These are phyloP conservation scores for Onygena corvina DNA, from an alignment of 2,329 filamentous ascomycete genomes.

Conservation along the genomic window DNA sequence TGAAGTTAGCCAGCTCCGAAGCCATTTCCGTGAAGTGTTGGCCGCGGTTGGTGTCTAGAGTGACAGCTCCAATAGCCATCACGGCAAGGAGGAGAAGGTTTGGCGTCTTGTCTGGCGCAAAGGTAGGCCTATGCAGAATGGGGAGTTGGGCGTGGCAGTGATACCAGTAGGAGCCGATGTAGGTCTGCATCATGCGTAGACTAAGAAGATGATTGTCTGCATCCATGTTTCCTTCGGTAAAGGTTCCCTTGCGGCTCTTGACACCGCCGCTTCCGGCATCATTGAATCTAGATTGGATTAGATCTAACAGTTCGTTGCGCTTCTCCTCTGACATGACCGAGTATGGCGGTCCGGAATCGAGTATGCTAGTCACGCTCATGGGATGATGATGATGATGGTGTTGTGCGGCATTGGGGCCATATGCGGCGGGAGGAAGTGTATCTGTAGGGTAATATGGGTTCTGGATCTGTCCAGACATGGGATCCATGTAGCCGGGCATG, in stretches of 20 bases:
- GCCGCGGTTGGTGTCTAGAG: constrained; percentile 70
- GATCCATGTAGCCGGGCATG: constrained; percentile 31
- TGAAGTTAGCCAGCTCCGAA: constrained; percentile 75
- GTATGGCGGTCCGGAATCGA: constrained; percentile 69
- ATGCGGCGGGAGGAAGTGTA: constrained; percentile 34
- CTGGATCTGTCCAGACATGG: constrained; percentile 35
- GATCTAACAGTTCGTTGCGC: constrained; percentile 66
- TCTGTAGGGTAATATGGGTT: constrained; percentile 42
- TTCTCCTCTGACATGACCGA: constrained; percentile 77
- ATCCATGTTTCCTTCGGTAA: constrained; percentile 67
- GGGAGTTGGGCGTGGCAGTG: constrained; percentile 91
- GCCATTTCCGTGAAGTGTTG: constrained; percentile 60
- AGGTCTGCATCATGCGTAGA: constrained; percentile 88
- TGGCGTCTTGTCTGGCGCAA: constrained; percentile 74
- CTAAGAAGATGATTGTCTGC: constrained; percentile 55
- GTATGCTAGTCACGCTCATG: constrained; percentile 77
- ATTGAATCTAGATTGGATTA: constrained; percentile 70
- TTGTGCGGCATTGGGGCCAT: constrained; percentile 30
- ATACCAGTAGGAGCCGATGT: constrained; percentile 86
- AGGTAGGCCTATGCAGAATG: constrained; percentile 88
- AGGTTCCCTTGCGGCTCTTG: constrained; percentile 60
- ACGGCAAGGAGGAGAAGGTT: constrained; percentile 75
- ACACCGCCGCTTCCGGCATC: constrained; percentile 64
- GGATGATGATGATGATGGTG: constrained; percentile 51
- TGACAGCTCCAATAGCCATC: constrained; percentile 85